Conservation (phyloP, 176 grass and related monocot species). For the Saccharum officinarum region DNA sequence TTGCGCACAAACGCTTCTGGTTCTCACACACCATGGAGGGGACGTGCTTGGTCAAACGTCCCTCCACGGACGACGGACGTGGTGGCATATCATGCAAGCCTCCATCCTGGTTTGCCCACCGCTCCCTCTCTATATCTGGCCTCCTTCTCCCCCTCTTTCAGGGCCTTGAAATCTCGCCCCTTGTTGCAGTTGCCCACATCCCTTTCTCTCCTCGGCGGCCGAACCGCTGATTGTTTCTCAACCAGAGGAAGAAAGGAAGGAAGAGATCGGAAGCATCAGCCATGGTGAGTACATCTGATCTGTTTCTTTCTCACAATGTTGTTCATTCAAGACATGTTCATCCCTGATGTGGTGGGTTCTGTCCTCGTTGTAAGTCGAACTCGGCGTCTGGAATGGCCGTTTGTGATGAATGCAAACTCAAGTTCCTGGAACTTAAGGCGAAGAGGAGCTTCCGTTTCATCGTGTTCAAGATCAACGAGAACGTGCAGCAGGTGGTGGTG, state of each 20-base stretch:
- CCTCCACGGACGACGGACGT: constrained; percentile 12
- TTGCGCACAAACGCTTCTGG: constrained; percentile 37
- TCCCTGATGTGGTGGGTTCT: constrained; percentile 20
- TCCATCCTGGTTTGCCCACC: constrained; percentile 24
- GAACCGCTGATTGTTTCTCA: constrained; percentile 11
- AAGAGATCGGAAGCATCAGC: constrained; percentile 28
- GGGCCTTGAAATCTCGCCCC: constrained; percentile 55
- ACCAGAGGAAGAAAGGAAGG: constrained; percentile 21
- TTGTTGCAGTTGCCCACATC: background rate
- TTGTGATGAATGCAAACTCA: constrained; percentile 93
- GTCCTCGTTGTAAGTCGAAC: constrained; percentile 67
- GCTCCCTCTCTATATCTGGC: constrained; percentile 49
- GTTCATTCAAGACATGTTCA: background rate
- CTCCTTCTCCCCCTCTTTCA: constrained; percentile 48
- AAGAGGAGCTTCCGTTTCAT: constrained; percentile 99
- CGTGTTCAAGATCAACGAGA: constrained; percentile 98
- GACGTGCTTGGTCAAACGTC: constrained; percentile 60
- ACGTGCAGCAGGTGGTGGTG: constrained; percentile 84
- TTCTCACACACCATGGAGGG: constrained; percentile 50
- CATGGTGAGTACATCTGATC: constrained; percentile 48
- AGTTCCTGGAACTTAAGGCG: constrained; percentile 83
- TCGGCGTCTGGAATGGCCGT: constrained; percentile 98
- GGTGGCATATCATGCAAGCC: constrained; percentile 53
- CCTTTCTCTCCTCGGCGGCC: constrained; percentile 1
- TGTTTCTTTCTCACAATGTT: background rate